Evolutionary conservation across 371 early-diverging fungal genomes (phyloP), one percentile per base, ranked within the genome.

Genomic region (Massospora cicadina): DNA sequence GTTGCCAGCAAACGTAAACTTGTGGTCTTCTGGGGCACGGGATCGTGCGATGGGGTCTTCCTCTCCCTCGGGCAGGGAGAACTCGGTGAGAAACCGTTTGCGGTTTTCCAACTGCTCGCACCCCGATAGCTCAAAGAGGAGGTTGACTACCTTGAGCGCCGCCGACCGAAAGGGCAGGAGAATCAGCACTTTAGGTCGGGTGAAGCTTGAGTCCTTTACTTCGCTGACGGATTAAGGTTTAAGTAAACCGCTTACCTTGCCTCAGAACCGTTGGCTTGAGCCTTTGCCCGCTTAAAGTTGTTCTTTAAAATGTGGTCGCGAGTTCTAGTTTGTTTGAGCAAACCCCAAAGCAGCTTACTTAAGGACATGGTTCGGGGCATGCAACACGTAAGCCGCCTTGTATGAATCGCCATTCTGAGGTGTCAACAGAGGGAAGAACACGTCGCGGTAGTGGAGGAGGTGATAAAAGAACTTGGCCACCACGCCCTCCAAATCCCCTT

Each of bases 191-290:
- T 85, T 87, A 12, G 98, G 93, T 7, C 96, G 79, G 2, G 96
- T 95, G 64, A 91, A 98, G 26, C 95, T 95, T 71, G 93, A 95
- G 69, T 98, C 98, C 21, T 90, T 83, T 33, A 81, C 71, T 65
- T 95, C 96, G 25, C 86, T 82, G n/a, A 69, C 57, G 31, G 27
- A 1, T 31, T 5, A 54, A n/a, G 54, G 2, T 65, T 65, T 1
- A 26, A 7, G 21, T 25, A 64, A 5, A 27, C 1, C 25, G 54
- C 60, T 74, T 71, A 68, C 77, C 75, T 71, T 68, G 75, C 57
- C 61, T 77, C 76, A 63, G 68, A 68, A 65, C 73, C 71, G 64
- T 78, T 72, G 60, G 72, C 69, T 65, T 81, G 73, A 63, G 77
- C 74, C 69, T 83, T 79, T 29, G 76, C 65, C n/a, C 91, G 66